Conservation (phyloP, 495 filamentous ascomycete species). For the Venustampulla echinocandica region DNA sequence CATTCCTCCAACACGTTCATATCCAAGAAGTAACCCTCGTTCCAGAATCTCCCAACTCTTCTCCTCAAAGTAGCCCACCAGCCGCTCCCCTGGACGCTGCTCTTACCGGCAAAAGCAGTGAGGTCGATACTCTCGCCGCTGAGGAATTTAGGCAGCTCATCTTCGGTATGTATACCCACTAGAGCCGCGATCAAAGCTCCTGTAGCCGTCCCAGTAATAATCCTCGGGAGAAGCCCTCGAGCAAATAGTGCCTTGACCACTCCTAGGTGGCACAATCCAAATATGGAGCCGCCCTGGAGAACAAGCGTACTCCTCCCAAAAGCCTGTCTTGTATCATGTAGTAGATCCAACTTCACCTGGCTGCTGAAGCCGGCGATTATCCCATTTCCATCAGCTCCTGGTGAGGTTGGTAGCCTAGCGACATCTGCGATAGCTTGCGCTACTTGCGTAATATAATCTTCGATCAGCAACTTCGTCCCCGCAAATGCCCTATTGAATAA, state of each 20-base stretch:
- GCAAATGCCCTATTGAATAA: conserved; percentile 80
- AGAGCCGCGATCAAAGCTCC: conserved; percentile 87
- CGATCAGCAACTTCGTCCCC: conserved; percentile 83
- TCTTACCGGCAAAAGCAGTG: conserved; percentile 57
- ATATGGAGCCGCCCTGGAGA: conserved; percentile 84
- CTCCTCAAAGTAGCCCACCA: conserved; percentile 51
- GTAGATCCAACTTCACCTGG: conserved; percentile 77
- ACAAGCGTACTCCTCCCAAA: conserved; percentile 84
- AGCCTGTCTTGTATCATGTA: conserved; percentile 84
- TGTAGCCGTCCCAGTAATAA: conserved; percentile 85
- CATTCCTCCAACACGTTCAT: conserved; percentile 75
- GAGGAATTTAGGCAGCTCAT: conserved; percentile 69
- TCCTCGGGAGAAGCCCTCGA: conserved; percentile 74
- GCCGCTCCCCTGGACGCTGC: conserved; percentile 9
- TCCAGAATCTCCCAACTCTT: conserved; percentile 54
- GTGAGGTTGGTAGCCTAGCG: conserved; percentile 55
- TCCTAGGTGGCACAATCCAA: conserved; percentile 84
- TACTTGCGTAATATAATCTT: conserved; percentile 82
- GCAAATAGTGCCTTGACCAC: conserved; percentile 84
- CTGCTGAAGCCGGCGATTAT: conserved; percentile 49
- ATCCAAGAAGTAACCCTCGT: conserved; percentile 78
- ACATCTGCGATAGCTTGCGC: conserved; percentile 73
- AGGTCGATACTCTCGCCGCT: conserved; percentile 75
- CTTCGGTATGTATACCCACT: conserved; percentile 81
- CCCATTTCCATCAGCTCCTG: conserved; percentile 21